Evolutionary conservation across 495 filamentous ascomycete genomes (phyloP).

Genomic region (Talaromyces stipitatus): DNA sequence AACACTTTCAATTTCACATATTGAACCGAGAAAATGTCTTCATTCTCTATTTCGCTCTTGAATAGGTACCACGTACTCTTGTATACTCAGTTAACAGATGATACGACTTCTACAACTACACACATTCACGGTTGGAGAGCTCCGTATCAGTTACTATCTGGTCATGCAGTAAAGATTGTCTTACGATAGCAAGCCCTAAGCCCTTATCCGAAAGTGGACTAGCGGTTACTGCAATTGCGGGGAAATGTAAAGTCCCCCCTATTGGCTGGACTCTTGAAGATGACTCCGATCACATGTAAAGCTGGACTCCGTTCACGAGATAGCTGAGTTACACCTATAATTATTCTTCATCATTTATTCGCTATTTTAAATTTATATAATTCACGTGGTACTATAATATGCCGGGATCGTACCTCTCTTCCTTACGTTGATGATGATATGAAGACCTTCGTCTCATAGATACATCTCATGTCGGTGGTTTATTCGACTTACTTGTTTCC

Average conservation of each 20-base stretch:
- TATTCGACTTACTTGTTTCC: not conserved
- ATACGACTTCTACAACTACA: no score
- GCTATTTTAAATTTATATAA: no score
- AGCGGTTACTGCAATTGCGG: not conserved
- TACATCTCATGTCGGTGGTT: not conserved
- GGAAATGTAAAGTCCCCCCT: not conserved
- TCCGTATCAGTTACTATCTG: no score
- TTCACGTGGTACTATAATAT: no score
- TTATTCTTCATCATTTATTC: not conserved
- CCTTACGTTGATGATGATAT: not conserved
- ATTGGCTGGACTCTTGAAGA: not conserved
- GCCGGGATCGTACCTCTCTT: not conserved
- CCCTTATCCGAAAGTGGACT: not conserved
- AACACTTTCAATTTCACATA: not conserved
- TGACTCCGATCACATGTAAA: slow-evolving; percentile 3
- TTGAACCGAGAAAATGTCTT: no score
- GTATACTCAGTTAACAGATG: no score
- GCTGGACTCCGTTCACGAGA: not conserved
- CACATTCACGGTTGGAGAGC: no score
- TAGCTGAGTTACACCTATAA: not conserved
- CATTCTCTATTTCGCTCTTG: not conserved
- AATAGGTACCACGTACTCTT: no score
- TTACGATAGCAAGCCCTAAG: slow-evolving; percentile 4
- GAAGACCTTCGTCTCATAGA: not conserved
- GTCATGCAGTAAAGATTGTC: not conserved